Base-by-base conservation (phyloP, 1,284 basidiomycete genomes). In the Termitomyces sp. region DNA sequence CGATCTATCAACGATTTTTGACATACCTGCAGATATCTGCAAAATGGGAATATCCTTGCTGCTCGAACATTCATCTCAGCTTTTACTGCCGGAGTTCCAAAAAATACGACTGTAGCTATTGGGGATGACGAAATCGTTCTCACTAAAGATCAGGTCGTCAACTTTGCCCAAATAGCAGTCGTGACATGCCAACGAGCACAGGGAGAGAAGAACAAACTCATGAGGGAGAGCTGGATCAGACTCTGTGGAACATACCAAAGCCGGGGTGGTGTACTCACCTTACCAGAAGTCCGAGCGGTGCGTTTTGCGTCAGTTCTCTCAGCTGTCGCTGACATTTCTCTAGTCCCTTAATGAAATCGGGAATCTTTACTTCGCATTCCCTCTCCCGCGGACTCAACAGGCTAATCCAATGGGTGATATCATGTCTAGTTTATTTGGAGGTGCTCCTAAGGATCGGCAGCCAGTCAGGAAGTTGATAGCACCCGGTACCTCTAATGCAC, bases 121-220 rank as follows among this genome's bases (percentile, higher is more conserved):
- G 67, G 73, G 66, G 68, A 73, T 19, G 80, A 83, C 55, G 86
- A 91, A 59, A 76, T 95, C 1, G 66, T 81, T 7, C 72, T 92
- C 54, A 92, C 90, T 5, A 80, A 79, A 14, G 86, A 92, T 56
- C 71, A 80, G 1, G 74, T 83, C 8, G 73, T 94, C 60, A 97
- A 96, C 67, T 96, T 94, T 68, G 75, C 86, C 2, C 94, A 97
- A 64, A 78, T 97, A 49, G 91, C 89, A 0, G 79, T 97, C 9
- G 69, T 86, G 48, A 86, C 87, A 5, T 91, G 90, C 57, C 93
- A 96, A 68, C 82, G 91, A 26, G 86, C 88, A 0, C 84, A 90
- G 49, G 86, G 88, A 40, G 76, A 84, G 55, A 79, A 84, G 69
- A 82, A 86, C 68, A 90, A 79, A 66, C 73, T 75, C 5, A 78